Conservation (phyloP, 805 yeast genomes). For the Cyberlindnera nakhonratchasimensis region DNA sequence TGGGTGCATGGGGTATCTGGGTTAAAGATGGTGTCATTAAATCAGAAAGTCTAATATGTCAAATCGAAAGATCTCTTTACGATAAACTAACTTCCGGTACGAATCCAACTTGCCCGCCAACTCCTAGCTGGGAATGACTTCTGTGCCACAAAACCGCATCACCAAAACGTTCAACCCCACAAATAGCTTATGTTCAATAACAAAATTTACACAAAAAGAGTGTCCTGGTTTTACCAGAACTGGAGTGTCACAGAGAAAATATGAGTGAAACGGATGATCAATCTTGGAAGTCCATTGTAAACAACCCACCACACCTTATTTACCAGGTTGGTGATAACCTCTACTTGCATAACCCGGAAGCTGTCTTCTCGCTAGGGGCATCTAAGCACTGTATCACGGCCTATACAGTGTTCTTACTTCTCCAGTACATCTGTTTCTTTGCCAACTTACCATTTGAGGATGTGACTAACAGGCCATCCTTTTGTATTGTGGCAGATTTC, state of each 20-base stretch:
- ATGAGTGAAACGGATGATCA: not conserved
- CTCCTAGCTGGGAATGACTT: constrained; percentile 3
- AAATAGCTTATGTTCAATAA: no score
- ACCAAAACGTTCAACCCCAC: no score
- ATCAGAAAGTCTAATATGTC: constrained; percentile 49
- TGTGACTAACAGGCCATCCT: constrained; percentile 19
- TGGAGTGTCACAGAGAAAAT: no score
- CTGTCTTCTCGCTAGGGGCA: constrained; percentile 7
- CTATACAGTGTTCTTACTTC: constrained; percentile 7
- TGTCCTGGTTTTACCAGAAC: not conserved
- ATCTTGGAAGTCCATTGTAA: not conserved
- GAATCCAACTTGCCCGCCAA: constrained; percentile 2
- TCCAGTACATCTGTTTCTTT: constrained; percentile 18
- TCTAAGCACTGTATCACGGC: not conserved
- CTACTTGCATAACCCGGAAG: constrained; percentile 4
- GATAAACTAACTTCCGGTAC: constrained; percentile 8
- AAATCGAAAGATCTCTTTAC: constrained; percentile 43
- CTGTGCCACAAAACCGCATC: constrained; percentile 5
- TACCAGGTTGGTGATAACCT: constrained; percentile 5
- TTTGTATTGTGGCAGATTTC: constrained; percentile 13
- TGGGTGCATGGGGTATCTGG: constrained; percentile 90
- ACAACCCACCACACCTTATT: not conserved
- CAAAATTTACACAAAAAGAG: no score
- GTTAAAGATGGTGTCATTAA: constrained; percentile 67
- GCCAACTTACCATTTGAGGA: constrained; percentile 17